Percentiles rank a stretch among this genome's conserved stretches.
phyloP scores from a whole-genome alignment of 495 filamentous ascomycete species.

The Aspergillus biplanus region DNA sequence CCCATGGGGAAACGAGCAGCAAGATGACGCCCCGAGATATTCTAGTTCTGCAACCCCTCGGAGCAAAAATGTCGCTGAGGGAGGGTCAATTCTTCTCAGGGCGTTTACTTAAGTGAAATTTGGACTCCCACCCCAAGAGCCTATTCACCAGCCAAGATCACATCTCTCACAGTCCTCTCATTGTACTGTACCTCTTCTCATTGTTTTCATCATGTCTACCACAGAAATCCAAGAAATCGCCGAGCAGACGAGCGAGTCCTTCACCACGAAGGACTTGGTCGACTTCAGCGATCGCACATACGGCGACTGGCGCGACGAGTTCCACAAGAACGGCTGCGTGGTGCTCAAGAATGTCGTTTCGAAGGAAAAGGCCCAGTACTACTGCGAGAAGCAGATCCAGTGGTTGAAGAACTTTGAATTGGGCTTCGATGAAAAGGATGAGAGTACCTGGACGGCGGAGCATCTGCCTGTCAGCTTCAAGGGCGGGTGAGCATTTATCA shows the following conservation, averaged over 20 bases:
- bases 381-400: slow-evolving; percentile 37
- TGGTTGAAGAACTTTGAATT: slow-evolving; percentile 45
- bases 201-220: slow-evolving; percentile 8
- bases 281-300: slow-evolving; percentile 28
- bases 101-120: slow-evolving; percentile 21
- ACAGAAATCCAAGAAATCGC: slow-evolving; percentile 23
- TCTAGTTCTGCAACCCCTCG: not conserved
- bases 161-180: not conserved
- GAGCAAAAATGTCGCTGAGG: not conserved
- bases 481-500: slow-evolving; percentile 31
- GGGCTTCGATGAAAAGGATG: slow-evolving; percentile 42
- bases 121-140: not conserved
- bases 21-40: not conserved
- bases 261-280: slow-evolving; percentile 26
- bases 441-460: slow-evolving; percentile 42
- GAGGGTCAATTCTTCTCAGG: not conserved
- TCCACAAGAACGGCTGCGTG: slow-evolving; percentile 38
- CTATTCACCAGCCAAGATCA: not conserved
- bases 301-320: slow-evolving; percentile 46
- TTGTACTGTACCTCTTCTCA: not conserved
- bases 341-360: slow-evolving; percentile 39
- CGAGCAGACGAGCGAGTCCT: slow-evolving; percentile 18
- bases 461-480: slow-evolving; percentile 44
- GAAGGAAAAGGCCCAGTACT: slow-evolving; percentile 35
- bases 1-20: not conserved